Evolutionary conservation across 2,329 filamentous ascomycete genomes (phyloP), one percentile per base, ranked within the genome.

Genomic region (Zalaria sp.): DNA sequence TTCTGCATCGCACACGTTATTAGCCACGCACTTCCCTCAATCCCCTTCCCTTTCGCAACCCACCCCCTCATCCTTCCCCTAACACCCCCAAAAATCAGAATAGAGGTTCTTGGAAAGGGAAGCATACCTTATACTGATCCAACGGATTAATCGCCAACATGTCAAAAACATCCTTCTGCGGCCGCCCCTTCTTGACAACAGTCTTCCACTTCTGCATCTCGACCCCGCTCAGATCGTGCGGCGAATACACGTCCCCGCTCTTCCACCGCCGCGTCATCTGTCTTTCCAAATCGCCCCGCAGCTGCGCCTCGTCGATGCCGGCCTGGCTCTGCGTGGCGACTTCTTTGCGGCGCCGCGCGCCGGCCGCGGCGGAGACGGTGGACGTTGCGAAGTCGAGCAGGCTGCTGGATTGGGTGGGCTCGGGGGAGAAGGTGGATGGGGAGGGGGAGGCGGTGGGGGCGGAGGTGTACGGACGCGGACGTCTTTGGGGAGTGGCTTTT

Each of bases 201-300:
- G 65, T 69, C 60, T 73, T 78, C 81, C 83, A 94, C 69, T 93
- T 93, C 56, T 65, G 65, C 77, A 83, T 81, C 72, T 95, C 88
- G 31, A 68, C 65, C 25, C 78, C 71, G 42, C 77, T 81, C 57
- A 98, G 62, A 63, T 98, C 91, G 57, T 88, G 83, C 29, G 91
- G 91, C 45, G 87, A 75, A 64, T 96, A 96, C 40, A 95, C 72
- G 57, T 96, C 88, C 51, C 91, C 91, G 1, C 67, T 54, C 53
- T 71, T 69, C 81, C 83, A 96, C 34, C 72, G 70, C 38, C 88
- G 79, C 31, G 75, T 71, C 61, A 80, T 72, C 61, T 84, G 78
- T 47, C 63, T 67, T 52, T 77, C 63, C 58, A 77, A 76, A 47
- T 77, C 74, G 25, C 47, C 41, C 10, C 57, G 51, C 29, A 51